Percentiles rank a stretch among this genome's conserved stretches.
These are phyloP conservation scores for Fusarium cicatricum DNA, from an alignment of 2,329 filamentous ascomycete species.

Conservation along the genomic window DNA sequence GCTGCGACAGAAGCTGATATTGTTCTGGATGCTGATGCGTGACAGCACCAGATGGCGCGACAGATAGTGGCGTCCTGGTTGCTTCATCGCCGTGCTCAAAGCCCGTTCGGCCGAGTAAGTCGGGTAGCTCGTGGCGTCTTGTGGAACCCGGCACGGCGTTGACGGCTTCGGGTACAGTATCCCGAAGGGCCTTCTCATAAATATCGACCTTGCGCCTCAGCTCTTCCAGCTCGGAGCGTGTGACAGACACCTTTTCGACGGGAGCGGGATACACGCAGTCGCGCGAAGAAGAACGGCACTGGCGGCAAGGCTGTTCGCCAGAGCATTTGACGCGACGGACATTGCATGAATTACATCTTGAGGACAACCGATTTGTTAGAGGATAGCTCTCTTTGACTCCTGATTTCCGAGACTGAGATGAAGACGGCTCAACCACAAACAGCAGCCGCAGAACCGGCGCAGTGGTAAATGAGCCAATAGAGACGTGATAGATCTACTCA, in stretches of 20 bases:
- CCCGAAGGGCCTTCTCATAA: slow-evolving; percentile 52
- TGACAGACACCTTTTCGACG: slow-evolving; percentile 54
- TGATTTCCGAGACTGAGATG: neutral
- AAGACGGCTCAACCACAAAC: neutral
- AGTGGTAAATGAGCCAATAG: neutral
- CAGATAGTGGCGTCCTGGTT: slow-evolving; percentile 11
- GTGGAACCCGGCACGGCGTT: slow-evolving; percentile 41
- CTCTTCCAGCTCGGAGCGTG: slow-evolving; percentile 52
- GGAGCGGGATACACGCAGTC: slow-evolving; percentile 58
- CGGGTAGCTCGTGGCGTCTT: slow-evolving; percentile 47
- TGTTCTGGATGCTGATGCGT: slow-evolving; percentile 25
- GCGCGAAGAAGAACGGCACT: slow-evolving; percentile 54
- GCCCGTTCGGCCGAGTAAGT: slow-evolving; percentile 35
- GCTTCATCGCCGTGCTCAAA: slow-evolving; percentile 22
- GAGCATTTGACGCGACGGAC: slow-evolving; percentile 61
- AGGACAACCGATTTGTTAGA: slow-evolving; percentile 20
- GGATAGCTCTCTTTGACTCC: slow-evolving; percentile 1
- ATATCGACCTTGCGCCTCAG: slow-evolving; percentile 50
- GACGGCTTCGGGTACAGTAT: slow-evolving; percentile 43
- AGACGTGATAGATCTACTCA: slow-evolving; percentile 44
- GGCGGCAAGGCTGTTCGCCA: slow-evolving; percentile 57
- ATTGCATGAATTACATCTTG: slow-evolving; percentile 63
- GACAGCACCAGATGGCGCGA: neutral
- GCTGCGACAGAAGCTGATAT: slow-evolving; percentile 16
- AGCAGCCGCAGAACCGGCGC: neutral